Conservation (phyloP, 2,329 filamentous ascomycete species). For the Aureobasidium sp. region DNA sequence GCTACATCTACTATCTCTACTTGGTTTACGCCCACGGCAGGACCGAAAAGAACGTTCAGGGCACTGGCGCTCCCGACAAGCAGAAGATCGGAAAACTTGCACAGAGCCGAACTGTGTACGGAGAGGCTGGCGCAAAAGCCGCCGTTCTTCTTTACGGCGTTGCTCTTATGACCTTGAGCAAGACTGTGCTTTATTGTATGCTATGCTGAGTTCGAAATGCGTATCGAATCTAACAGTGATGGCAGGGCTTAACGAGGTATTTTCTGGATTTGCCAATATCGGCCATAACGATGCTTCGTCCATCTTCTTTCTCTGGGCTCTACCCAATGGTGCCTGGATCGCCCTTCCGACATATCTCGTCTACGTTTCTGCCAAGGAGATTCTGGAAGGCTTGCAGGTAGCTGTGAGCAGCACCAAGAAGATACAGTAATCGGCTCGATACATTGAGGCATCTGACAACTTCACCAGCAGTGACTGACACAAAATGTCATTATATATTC, state of each 20-base stretch:
- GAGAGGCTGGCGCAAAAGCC: conserved; percentile 45
- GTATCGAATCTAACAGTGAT: neutral
- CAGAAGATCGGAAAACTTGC: conserved; percentile 37
- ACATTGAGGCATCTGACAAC: too few species aligned
- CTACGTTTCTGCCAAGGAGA: conserved; percentile 52
- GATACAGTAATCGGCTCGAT: neutral
- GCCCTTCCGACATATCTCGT: conserved; percentile 55
- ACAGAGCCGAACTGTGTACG: conserved; percentile 42
- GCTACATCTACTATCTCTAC: conserved; percentile 57
- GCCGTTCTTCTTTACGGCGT: conserved; percentile 51
- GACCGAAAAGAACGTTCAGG: conserved; percentile 20
- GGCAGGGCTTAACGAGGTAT: conserved; percentile 46
- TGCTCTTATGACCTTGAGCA: conserved; percentile 56
- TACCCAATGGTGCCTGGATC: conserved; percentile 52
- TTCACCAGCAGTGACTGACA: too few species aligned
- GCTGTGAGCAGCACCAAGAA: conserved; percentile 27
- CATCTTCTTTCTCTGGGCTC: conserved; percentile 52
- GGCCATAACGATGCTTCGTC: conserved; percentile 50
- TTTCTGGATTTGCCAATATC: conserved; percentile 51
- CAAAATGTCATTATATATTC: too few species aligned
- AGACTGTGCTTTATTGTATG: conserved; percentile 58
- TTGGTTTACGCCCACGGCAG: conserved; percentile 38
- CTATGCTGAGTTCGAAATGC: neutral
- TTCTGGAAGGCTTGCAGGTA: conserved; percentile 49
- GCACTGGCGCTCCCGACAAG: conserved; percentile 31